Percentiles rank a stretch among this genome's conserved stretches.
These are phyloP conservation scores for Teunomyces tritomae DNA, from an alignment of 805 yeast species.

Conservation along the genomic window DNA sequence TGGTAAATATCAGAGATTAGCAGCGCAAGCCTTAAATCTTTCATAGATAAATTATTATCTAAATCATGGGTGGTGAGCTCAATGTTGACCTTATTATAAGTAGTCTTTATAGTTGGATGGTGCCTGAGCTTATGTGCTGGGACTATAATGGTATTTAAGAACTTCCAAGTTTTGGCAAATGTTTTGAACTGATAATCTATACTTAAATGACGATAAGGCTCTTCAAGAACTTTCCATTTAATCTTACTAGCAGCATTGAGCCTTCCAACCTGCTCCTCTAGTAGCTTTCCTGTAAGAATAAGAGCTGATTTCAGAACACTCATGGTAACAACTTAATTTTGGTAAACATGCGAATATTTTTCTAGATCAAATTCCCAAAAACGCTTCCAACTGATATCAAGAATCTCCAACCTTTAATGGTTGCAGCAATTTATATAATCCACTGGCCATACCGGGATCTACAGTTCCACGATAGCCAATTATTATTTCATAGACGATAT, in stretches of 20 bases:
- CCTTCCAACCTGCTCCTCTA: slow-evolving; percentile 10
- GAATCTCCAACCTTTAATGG: slow-evolving; percentile 20
- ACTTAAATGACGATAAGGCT: slow-evolving; percentile 17
- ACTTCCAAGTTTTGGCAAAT: slow-evolving; percentile 67
- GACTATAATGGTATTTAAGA: slow-evolving; percentile 56
- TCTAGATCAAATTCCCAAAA: neutral
- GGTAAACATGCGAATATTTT: neutral
- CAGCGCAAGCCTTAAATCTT: slow-evolving; percentile 58
- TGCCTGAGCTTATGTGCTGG: slow-evolving; percentile 59
- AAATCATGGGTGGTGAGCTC: slow-evolving; percentile 66
- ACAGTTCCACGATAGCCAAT: slow-evolving; percentile 26
- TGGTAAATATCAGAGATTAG: slow-evolving; percentile 17
- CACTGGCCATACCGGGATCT: slow-evolving; percentile 30
- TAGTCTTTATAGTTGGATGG: slow-evolving; percentile 67
- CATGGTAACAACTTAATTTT: neutral
- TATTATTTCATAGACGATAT: slow-evolving; percentile 34
- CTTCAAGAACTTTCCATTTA: slow-evolving; percentile 6
- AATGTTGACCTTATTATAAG: slow-evolving; percentile 57
- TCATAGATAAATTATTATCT: slow-evolving; percentile 45
- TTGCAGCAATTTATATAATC: slow-evolving; percentile 37
- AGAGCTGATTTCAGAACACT: neutral
- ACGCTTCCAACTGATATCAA: neutral
- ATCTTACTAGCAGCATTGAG: neutral
- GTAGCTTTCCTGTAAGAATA: slow-evolving; percentile 6
- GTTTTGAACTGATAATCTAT: slow-evolving; percentile 43